Conservation (phyloP, 2,329 filamentous ascomycete species). For the Paraphoma chrysanthemicola region DNA sequence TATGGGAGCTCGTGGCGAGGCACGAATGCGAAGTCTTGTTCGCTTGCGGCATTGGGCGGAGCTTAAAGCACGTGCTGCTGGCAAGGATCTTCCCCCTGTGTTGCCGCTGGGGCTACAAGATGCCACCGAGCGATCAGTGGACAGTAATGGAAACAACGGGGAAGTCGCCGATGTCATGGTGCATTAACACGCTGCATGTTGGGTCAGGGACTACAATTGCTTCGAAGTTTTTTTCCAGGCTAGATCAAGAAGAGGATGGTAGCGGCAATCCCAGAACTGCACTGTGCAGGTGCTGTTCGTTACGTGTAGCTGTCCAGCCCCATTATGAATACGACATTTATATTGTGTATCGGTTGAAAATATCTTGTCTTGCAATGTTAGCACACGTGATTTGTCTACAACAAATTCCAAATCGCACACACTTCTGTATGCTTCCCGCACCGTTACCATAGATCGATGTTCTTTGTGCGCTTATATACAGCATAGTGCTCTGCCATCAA, state of each 20-base stretch:
- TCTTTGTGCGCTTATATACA: slow-evolving; percentile 3
- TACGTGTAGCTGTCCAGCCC: no score
- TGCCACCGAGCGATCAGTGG: slow-evolving; percentile 29
- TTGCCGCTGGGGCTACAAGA: slow-evolving; percentile 54
- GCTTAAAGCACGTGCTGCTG: slow-evolving; percentile 58
- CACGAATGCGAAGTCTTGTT: slow-evolving; percentile 81
- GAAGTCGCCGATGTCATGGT: slow-evolving; percentile 48
- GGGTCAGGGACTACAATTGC: no score
- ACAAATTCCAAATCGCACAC: no score
- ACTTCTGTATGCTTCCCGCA: no score
- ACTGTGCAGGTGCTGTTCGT: no score
- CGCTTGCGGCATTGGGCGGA: slow-evolving; percentile 88
- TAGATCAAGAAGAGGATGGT: no score
- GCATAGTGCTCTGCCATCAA: slow-evolving; percentile 25
- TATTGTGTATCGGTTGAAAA: no score
- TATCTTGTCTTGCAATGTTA: no score
- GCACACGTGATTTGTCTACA: no score
- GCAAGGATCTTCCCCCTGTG: slow-evolving; percentile 49
- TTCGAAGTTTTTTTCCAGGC: no score
- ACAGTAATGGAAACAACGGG: slow-evolving; percentile 41
- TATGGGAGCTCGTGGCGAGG: slow-evolving; percentile 76
- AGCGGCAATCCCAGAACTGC: no score
- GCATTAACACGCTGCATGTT: slow-evolving; percentile 12
- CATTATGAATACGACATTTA: no score
- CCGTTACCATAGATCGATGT: not conserved